A percentile compares a stretch with the other conserved stretches of the same genome.
These are phyloP conservation scores for Fusarium luffae DNA, from an alignment of 2,329 filamentous ascomycete genomes.

Conservation along the genomic window DNA sequence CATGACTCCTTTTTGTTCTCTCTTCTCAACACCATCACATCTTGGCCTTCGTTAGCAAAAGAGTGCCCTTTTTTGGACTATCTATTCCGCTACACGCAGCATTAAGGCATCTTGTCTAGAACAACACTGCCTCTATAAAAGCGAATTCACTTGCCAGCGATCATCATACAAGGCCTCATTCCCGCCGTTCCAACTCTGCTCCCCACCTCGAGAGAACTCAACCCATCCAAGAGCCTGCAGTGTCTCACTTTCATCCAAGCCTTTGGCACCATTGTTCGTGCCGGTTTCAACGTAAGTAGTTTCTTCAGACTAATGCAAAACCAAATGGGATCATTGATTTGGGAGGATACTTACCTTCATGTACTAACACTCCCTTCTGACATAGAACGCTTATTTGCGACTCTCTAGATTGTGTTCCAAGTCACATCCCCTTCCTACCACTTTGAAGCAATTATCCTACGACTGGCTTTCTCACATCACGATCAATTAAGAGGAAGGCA, in stretches of 20 bases:
- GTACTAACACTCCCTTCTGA: not conserved
- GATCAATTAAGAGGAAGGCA: not conserved
- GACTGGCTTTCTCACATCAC: not conserved
- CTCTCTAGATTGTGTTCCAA: not conserved
- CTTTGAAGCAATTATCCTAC: not conserved
- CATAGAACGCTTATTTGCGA: not conserved
- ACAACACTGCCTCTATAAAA: conserved; percentile 24
- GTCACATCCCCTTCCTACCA: not conserved
- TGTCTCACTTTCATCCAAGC: not conserved
- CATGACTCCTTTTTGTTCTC: not conserved
- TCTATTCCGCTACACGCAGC: conserved; percentile 43
- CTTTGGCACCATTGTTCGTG: not conserved
- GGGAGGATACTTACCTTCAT: not conserved
- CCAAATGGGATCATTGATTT: not conserved
- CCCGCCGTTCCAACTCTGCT: not conserved
- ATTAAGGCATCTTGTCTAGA: conserved; percentile 43
- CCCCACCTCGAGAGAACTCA: not conserved
- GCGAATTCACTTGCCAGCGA: conserved; percentile 31
- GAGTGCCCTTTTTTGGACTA: conserved; percentile 42
- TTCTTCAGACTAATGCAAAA: not conserved
- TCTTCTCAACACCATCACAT: conserved; percentile 27
- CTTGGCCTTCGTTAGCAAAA: conserved; percentile 32
- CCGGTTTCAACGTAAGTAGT: conserved; percentile 1
- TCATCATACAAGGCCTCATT: not conserved
- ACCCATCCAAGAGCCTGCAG: not conserved